Base-by-base conservation (phyloP, 2,329 filamentous ascomycete genomes). In the Curvularia eragrostidis region DNA sequence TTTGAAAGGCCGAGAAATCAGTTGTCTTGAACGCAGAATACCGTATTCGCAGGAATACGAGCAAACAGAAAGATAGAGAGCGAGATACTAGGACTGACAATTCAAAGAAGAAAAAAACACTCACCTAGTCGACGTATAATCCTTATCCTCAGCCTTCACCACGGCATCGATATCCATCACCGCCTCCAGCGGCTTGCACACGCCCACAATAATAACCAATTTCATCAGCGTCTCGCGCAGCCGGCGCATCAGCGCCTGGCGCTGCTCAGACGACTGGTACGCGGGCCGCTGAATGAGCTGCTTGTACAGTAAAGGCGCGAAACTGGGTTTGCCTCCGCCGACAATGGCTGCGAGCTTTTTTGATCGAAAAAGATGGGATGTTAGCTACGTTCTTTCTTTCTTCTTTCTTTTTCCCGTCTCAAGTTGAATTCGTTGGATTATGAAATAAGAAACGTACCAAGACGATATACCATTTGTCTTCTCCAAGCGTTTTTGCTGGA, bases 141-240 rank as follows among this genome's bases (percentile, higher is more conserved):
- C 87, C 50, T 80, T 83, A 64, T 89, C 87, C 67, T 87, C 85
- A 0, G 78, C 78, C 24, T 70, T 72, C 62, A 87, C 84, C 9
- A 84, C 68, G 15, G 79, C 76, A 55, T 74, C 77, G 52, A 88
- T 86, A n/a, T 81, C 78, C 7, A 87, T 77, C 42, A 88, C 82
- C 1, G 85, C 82, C 64, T 88, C 85, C 4, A 89, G 72, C 7
- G 86, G 85, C 66, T 87, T 88, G 71, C 84, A 87, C 0, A 89
- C 84, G 0, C 87, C 87, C 15, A 87, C 80, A 2, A 89, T 77
- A 12, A 66, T 61, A 2, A 86, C 78, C n/a, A 80, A 75, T 72
- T 89, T 88, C 56, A 89, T 72, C 12, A 89, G 76, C 0, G 81
- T 81, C 71, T 89, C 87, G 42, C 87, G 81, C 2, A 87, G 65